Evolutionary conservation across 192 early-diverging fungal genomes (phyloP).

Genomic region (Martensiomyces pterosporus): DNA sequence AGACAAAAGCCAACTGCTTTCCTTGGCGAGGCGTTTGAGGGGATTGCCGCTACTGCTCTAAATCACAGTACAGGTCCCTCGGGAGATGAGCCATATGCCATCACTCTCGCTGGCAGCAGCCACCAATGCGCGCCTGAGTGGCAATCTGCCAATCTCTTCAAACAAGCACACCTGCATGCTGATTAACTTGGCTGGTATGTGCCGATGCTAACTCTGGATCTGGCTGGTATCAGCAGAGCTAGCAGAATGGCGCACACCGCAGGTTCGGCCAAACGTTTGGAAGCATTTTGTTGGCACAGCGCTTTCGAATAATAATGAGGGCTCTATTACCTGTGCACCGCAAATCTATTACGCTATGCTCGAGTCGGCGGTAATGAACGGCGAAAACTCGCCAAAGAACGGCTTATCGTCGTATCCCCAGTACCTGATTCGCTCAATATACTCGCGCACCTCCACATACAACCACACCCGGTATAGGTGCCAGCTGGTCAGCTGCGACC

Average conservation of each 20-base stretch:
- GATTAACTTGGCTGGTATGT: too few species aligned
- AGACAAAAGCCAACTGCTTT: too few species aligned
- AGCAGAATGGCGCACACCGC: not conserved
- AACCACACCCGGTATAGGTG: conserved; percentile 43
- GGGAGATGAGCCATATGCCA: too few species aligned
- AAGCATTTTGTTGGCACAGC: not conserved
- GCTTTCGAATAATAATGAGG: not conserved
- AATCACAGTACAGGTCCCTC: too few species aligned
- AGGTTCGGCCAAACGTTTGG: not conserved
- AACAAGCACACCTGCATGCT: too few species aligned
- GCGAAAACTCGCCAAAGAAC: conserved; percentile 46
- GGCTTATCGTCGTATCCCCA: conserved; percentile 45
- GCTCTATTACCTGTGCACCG: not conserved
- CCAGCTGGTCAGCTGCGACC: conserved; percentile 13
- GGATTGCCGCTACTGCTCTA: too few species aligned
- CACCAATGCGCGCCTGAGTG: too few species aligned
- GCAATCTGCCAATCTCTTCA: too few species aligned
- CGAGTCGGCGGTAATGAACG: conserved; percentile 39
- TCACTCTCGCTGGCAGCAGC: too few species aligned
- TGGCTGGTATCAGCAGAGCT: too few species aligned
- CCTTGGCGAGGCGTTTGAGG: too few species aligned
- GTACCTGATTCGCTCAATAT: conserved; percentile 26
- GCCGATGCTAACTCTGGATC: too few species aligned
- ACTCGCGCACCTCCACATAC: conserved; percentile 46
- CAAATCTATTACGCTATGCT: conserved; percentile 9